A percentile compares a stretch with the other conserved stretches of the same genome.
Conservation (phyloP, 2,329 filamentous ascomycete genomes). For the Scytalidium lignicola region DNA sequence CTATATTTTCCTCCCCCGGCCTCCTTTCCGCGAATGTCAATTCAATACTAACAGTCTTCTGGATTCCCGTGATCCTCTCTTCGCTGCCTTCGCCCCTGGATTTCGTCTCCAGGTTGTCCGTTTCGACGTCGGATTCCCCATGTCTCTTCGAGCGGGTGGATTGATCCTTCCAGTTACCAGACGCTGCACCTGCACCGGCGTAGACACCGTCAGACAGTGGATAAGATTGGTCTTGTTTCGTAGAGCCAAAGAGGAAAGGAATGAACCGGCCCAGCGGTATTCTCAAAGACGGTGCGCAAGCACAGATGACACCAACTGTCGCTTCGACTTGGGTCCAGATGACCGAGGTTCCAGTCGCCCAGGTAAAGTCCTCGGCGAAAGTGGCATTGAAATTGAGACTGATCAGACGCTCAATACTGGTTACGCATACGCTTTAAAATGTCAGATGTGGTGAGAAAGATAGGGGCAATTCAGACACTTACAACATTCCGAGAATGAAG, state of each 20-base stretch:
- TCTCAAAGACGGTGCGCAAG: slow-evolving; percentile 10
- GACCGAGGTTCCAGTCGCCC: slow-evolving; percentile 8
- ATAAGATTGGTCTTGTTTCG: slow-evolving; percentile 2
- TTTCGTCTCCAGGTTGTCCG: not conserved
- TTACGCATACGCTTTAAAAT: slow-evolving; percentile 5
- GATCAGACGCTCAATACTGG: slow-evolving; percentile 11
- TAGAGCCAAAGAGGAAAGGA: not conserved
- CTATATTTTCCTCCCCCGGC: not conserved
- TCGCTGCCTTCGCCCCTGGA: slow-evolving; percentile 5
- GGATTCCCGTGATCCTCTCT: slow-evolving; percentile 11
- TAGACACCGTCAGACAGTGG: not conserved
- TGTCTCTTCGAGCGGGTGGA: not conserved
- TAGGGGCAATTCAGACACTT: not conserved
- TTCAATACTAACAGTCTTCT: slow-evolving; percentile 3
- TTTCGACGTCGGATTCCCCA: not conserved
- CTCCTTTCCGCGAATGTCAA: not conserved
- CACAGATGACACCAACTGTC: slow-evolving; percentile 11
- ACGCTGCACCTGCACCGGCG: not conserved
- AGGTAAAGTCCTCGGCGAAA: slow-evolving; percentile 3
- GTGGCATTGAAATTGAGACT: slow-evolving; percentile 6
- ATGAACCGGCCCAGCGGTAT: slow-evolving; percentile 5
- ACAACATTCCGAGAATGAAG: slow-evolving; percentile 1
- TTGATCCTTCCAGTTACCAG: not conserved
- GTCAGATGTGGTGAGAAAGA: not conserved
- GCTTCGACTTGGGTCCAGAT: slow-evolving; percentile 14